Evolutionary conservation across 768 basidiomycete species (phyloP), one percentile per base, ranked within the genome.

Genomic region (Kwoniella newhampshirensis): DNA sequence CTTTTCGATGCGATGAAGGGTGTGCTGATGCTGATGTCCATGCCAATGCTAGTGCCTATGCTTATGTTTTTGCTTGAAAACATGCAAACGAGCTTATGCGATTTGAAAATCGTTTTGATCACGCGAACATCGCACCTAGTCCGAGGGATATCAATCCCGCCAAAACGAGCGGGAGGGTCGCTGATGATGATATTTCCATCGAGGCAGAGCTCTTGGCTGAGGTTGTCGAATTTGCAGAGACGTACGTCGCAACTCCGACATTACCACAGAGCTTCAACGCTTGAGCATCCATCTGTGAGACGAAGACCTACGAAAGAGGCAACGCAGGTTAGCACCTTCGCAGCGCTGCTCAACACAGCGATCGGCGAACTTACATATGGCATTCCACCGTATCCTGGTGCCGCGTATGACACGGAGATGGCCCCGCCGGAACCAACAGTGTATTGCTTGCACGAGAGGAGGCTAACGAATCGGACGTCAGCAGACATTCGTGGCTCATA

Each of bases 361-460:
- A n/a, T n/a, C n/a, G n/a, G n/a, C n/a, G n/a, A n/a, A 63, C 70
- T 60, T 39, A 75, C 70, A 46, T 73, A 68, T 45, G 73, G 74
- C 65, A 66, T 68, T 23, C 73, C 68, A 15, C 74, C 74, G 36
- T 58, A 66, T 45, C 68, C 70, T n/a, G 68, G 40, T 3, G 62
- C 61, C 45, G 68, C 42, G 58, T 72, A 74, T 4, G 68, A 67
- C 2, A 74, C 60, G 2, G 67, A 66, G 39, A 75, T 58, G 18
- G 66, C 66, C 15, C 60, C 61, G 27, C 62, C 58, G 2, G 72
- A 59, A 20, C 68, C 68, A 41, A 69, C 62, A 1, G 61, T 55
- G 47, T 66, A 66, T 13, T 40, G 36, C 23, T 63, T 65, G 43
- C 74, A 76, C 25, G 68, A 67, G 3, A 76, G 62, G 1, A 74